phyloP scores from a whole-genome alignment of 495 filamentous ascomycete genomes.

The Bombardia bombarda region DNA sequence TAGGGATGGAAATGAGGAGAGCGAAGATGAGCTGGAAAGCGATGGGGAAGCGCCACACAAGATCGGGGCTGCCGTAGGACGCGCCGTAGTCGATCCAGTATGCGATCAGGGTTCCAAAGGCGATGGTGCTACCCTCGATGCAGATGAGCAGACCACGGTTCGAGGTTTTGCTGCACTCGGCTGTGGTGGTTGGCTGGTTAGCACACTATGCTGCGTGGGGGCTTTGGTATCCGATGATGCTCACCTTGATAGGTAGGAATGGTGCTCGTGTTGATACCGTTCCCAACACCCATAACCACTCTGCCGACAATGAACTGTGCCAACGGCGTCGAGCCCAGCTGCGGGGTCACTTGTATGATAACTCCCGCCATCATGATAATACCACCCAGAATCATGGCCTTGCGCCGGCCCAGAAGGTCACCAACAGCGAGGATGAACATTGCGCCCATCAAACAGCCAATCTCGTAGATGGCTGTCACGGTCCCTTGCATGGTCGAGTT shows the following conservation, averaged over 20 bases:
- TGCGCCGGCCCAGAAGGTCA: conserved; percentile 59
- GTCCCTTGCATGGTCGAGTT: conserved; percentile 69
- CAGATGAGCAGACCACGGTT: conserved; percentile 79
- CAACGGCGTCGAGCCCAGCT: conserved; percentile 29
- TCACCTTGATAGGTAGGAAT: conserved; percentile 75
- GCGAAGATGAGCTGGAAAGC: conserved; percentile 75
- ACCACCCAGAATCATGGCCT: conserved; percentile 49
- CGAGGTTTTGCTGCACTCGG: conserved; percentile 61
- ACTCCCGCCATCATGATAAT: conserved; percentile 67
- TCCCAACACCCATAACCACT: conserved; percentile 66
- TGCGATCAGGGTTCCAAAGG: conserved; percentile 68
- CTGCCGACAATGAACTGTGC: conserved; percentile 72
- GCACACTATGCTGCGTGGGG: too few relatives aligned
- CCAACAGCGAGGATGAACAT: conserved; percentile 62
- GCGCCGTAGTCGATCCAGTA: conserved; percentile 82
- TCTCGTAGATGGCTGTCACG: conserved; percentile 77
- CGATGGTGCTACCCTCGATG: conserved; percentile 74
- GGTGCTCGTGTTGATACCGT: conserved; percentile 70
- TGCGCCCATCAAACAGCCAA: conserved; percentile 69
- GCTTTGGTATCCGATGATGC: too few relatives aligned
- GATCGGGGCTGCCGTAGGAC: conserved; percentile 54
- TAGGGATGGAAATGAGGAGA: conserved; percentile 53
- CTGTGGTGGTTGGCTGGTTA: too few relatives aligned
- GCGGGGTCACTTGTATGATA: conserved; percentile 55
- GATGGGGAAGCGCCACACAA: conserved; percentile 76